phyloP scores from a whole-genome alignment of 176 grass and related monocot genomes.

The Stipa capillata region DNA sequence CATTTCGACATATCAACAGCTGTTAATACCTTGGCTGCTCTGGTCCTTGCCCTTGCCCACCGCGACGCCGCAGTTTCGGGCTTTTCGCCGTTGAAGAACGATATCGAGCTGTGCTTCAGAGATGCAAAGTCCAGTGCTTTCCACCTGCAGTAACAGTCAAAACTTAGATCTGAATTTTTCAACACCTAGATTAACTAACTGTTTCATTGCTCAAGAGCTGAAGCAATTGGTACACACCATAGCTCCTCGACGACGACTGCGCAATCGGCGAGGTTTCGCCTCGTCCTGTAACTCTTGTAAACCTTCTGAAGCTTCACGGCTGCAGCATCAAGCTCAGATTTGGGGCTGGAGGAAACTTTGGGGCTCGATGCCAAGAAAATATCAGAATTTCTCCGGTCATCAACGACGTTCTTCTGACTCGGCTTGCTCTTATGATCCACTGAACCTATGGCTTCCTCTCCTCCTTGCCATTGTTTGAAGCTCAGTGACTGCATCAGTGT shows the following conservation, averaged over 20 bases:
- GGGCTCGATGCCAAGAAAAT: conserved; percentile 12
- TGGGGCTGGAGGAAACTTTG: conserved; percentile 27
- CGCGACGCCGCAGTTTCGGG: conserved; percentile 76
- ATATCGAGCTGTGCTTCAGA: conserved; percentile 80
- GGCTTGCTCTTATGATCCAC: background rate
- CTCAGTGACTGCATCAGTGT: conserved; percentile 32
- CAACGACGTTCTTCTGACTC: background rate
- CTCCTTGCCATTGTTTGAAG: conserved; percentile 51
- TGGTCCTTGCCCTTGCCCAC: conserved; percentile 78
- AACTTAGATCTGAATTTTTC: background rate
- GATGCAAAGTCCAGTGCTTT: conserved; percentile 86
- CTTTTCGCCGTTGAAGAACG: conserved; percentile 78
- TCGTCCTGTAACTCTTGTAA: conserved; percentile 85
- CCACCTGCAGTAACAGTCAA: conserved; percentile 51
- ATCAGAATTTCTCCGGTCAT: background rate
- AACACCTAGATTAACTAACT: background rate
- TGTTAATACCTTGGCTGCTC: conserved; percentile 77
- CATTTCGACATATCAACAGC: background rate
- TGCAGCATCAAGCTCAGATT: conserved; percentile 57
- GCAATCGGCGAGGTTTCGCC: conserved; percentile 79
- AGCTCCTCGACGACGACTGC: conserved; percentile 93
- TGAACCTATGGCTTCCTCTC: background rate
- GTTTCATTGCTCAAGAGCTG: background rate
- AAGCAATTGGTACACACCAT: conserved; percentile 45
- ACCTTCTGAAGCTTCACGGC: conserved; percentile 83